Conservation (phyloP, 2,329 filamentous ascomycete genomes). For the Fusarium sp. region DNA sequence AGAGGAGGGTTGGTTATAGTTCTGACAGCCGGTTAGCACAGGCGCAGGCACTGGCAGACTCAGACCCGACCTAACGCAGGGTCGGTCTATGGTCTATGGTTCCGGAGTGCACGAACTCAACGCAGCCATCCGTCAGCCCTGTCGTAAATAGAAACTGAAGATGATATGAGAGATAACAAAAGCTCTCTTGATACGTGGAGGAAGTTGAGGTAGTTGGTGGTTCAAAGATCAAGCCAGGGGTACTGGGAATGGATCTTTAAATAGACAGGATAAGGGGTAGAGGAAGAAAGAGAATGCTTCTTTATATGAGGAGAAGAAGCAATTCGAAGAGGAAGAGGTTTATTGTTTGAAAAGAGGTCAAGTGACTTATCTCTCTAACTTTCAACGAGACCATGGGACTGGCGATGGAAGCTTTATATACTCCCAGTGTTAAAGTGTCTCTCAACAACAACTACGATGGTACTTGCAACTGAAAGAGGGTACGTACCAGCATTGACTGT, state of each 20-base stretch:
- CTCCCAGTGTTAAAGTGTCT: conserved; percentile 40
- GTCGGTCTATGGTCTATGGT: conserved; percentile 12
- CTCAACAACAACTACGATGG: conserved; percentile 41
- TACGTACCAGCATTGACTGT: conserved; percentile 33
- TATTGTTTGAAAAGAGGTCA: conserved; percentile 25
- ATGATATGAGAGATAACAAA: conserved; percentile 46
- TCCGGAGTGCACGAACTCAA: conserved; percentile 45
- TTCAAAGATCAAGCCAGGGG: conserved; percentile 33
- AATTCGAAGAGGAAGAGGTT: conserved; percentile 18
- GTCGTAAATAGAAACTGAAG: conserved; percentile 48
- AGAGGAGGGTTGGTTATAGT: conserved; percentile 41
- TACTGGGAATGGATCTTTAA: conserved; percentile 15
- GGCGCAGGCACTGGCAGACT: background rate
- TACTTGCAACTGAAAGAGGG: conserved; percentile 37
- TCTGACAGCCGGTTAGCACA: conserved; percentile 46
- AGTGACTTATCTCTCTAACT: conserved; percentile 42
- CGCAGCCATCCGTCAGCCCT: conserved; percentile 50
- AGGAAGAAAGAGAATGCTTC: conserved; percentile 25
- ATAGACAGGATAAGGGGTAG: conserved; percentile 22
- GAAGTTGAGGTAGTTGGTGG: conserved; percentile 29
- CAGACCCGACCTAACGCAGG: conserved; percentile 27
- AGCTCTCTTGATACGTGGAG: conserved; percentile 45
- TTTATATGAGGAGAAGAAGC: conserved; percentile 23
- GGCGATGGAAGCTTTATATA: conserved; percentile 50
- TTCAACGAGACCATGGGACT: conserved; percentile 31